Percentiles rank a stretch among this genome's conserved stretches.
Evolutionary conservation across 345 rosid species (phyloP).

Genomic region (Citrus inodora): DNA sequence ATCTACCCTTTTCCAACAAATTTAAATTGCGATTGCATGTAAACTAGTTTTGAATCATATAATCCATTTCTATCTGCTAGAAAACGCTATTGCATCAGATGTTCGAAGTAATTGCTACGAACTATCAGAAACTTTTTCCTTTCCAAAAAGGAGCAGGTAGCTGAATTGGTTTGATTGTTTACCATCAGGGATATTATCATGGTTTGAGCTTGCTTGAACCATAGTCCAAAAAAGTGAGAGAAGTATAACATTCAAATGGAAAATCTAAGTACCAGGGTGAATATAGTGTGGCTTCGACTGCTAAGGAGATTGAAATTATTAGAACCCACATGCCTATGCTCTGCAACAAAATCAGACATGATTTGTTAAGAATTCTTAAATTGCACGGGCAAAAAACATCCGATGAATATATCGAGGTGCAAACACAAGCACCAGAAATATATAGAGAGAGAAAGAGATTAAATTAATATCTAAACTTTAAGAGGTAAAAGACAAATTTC

Average conservation of each 20-base stretch:
- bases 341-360: constrained; percentile 40
- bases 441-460: neutral
- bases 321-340: constrained; percentile 92
- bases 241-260: neutral
- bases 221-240: neutral
- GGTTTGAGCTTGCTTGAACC: no score
- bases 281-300: constrained; percentile 97
- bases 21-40: neutral
- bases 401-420: neutral
- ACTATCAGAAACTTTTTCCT: neutral
- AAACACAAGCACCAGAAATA: constrained; percentile 6
- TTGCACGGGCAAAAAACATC: constrained; percentile 4
- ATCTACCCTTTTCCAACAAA: neutral
- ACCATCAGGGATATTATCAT: neutral
- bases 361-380: constrained; percentile 13
- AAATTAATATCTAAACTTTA: constrained; percentile 5
- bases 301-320: constrained; percentile 91
- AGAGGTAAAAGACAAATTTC: neutral
- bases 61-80: constrained; percentile 19
- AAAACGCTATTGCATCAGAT: neutral
- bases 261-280: constrained; percentile 58
- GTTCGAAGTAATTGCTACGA: neutral
- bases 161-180: neutral
- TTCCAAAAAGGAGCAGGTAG: neutral
- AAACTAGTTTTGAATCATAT: constrained; percentile 11